phyloP scores from a whole-genome alignment of 805 yeast species.

The Komagataella phaffii region DNA sequence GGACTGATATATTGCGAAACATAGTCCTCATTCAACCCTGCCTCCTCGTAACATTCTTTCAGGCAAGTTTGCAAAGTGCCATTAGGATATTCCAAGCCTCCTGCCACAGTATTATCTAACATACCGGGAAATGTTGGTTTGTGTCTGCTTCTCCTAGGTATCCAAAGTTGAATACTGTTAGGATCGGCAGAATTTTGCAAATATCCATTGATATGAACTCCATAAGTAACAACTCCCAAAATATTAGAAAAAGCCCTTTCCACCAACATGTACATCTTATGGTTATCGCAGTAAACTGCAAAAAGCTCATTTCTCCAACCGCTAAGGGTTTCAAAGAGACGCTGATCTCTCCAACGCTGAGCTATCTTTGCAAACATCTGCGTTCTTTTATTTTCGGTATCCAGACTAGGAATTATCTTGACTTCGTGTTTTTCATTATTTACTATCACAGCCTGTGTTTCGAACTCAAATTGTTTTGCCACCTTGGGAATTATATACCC shows the following conservation, averaged over 20 bases:
- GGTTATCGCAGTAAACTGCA: conserved; percentile 45
- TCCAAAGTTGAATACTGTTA: conserved; percentile 46
- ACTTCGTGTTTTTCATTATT: conserved; percentile 15
- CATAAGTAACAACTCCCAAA: conserved; percentile 81
- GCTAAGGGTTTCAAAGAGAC: conserved; percentile 24
- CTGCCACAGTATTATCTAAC: conserved; percentile 92
- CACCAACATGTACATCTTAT: conserved; percentile 45
- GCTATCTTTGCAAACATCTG: conserved; percentile 29
- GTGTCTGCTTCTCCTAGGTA: conserved; percentile 64
- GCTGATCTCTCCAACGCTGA: conserved; percentile 19
- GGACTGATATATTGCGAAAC: conserved; percentile 30
- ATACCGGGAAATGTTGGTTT: conserved; percentile 85
- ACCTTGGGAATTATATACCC: conserved; percentile 26
- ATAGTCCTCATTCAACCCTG: conserved; percentile 48
- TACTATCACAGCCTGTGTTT: conserved; percentile 12
- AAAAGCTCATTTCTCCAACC: conserved; percentile 89
- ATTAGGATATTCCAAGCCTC: conserved; percentile 79
- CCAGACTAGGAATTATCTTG: conserved; percentile 13
- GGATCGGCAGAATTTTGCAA: conserved; percentile 23
- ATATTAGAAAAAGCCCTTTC: conserved; percentile 78
- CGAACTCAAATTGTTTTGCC: conserved; percentile 12
- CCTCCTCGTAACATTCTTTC: conserved; percentile 88
- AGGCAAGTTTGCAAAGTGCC: conserved; percentile 64
- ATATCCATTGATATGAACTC: conserved; percentile 80
- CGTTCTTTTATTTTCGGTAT: conserved; percentile 27